phyloP scores from a whole-genome alignment of 306 rosid species.

The Castanea crenata region DNA sequence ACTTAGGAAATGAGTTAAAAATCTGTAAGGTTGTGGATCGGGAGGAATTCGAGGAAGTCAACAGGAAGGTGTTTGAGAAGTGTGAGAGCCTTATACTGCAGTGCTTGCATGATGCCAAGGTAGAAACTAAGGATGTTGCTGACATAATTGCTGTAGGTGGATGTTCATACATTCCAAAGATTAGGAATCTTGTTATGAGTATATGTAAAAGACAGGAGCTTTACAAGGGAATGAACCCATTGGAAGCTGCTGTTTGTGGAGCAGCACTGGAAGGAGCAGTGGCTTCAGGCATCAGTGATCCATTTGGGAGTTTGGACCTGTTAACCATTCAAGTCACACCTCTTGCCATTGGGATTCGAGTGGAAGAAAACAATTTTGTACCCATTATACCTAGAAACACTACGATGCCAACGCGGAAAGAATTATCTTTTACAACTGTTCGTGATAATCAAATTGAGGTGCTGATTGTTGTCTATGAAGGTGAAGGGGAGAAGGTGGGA shows the following conservation, averaged over 20 bases:
- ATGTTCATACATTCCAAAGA: conserved; percentile 75
- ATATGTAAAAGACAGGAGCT: conserved; percentile 40
- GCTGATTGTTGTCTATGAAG: conserved; percentile 73
- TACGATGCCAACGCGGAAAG: conserved; percentile 73
- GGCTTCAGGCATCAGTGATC: conserved; percentile 73
- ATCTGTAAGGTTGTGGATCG: conserved; percentile 48
- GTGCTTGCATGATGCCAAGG: conserved; percentile 73
- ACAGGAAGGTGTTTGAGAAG: conserved; percentile 57
- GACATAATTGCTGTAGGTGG: conserved; percentile 81
- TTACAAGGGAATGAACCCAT: conserved; percentile 61
- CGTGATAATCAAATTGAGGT: conserved; percentile 78
- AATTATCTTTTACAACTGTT: conserved; percentile 59
- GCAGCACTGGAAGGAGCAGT: conserved; percentile 90
- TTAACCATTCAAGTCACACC: conserved; percentile 78
- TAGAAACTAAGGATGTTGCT: conserved; percentile 49
- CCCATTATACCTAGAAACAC: conserved; percentile 75
- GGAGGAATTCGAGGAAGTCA: conserved; percentile 75
- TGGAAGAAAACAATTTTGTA: conserved; percentile 58
- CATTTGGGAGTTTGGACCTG: conserved; percentile 76
- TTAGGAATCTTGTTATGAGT: conserved; percentile 44
- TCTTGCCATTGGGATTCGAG: conserved; percentile 74
- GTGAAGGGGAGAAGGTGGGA: conserved; percentile 54
- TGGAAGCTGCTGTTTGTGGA: conserved; percentile 83
- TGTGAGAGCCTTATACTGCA: conserved; percentile 59
- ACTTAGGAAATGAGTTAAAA: conserved; percentile 58